A percentile compares a stretch with the other conserved stretches of the same genome.
These are phyloP conservation scores for Cucurbitaria berberidis DNA, from an alignment of 2,329 filamentous ascomycete genomes.

Conservation along the genomic window DNA sequence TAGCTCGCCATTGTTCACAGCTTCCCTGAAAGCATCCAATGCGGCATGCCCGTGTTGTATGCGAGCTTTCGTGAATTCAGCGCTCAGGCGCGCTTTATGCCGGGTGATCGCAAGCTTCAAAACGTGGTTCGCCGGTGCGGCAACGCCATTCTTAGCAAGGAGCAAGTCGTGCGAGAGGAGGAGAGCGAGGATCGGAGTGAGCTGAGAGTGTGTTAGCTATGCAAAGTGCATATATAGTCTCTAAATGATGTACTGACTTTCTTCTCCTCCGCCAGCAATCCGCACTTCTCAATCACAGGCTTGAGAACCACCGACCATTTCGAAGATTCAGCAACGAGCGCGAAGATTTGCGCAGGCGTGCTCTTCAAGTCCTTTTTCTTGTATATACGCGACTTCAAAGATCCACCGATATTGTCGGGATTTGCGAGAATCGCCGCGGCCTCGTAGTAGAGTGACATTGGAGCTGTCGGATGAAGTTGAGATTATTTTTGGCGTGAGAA, in stretches of 20 bases:
- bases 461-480: constrained; percentile 2
- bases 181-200: constrained; percentile 79
- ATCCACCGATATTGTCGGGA: constrained; percentile 72
- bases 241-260: constrained; percentile 75
- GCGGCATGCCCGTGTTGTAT: constrained; percentile 73
- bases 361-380: constrained; percentile 75
- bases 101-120: constrained; percentile 76
- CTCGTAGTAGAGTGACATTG: constrained; percentile 96
- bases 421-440: constrained; percentile 75
- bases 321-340: constrained; percentile 80
- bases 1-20: constrained; percentile 57
- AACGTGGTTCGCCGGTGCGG: constrained; percentile 79
- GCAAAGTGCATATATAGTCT: background rate
- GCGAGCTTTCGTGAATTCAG: constrained; percentile 82
- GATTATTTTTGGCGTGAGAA: background rate
- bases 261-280: constrained; percentile 77
- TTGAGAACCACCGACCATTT: constrained; percentile 90
- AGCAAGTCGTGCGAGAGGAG: constrained; percentile 87
- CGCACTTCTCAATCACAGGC: constrained; percentile 84
- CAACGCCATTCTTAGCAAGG: constrained; percentile 80
- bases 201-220: constrained; percentile 55
- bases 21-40: constrained; percentile 67
- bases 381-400: constrained; percentile 86
- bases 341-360: constrained; percentile 81
- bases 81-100: constrained; percentile 79